Evolutionary conservation across 805 yeast species (phyloP).

Genomic region (Starmerella geochares): DNA sequence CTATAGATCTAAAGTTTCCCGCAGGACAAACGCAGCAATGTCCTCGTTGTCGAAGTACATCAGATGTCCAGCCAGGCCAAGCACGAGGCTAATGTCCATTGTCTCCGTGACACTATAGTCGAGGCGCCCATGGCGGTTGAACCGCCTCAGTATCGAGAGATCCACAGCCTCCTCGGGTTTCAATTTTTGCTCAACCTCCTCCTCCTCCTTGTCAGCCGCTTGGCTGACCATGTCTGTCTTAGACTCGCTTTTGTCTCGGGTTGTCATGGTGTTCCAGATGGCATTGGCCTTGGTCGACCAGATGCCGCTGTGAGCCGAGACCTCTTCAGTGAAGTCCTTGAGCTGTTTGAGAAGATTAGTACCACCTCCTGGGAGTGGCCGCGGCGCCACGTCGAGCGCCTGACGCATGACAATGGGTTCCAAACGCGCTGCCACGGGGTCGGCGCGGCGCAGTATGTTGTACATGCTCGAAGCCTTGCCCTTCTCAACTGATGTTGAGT

Average conservation of each 20-base stretch:
- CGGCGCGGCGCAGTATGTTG: constrained; percentile 82
- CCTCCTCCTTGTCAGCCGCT: background rate
- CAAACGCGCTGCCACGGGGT: constrained; percentile 79
- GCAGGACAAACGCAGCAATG: constrained; percentile 66
- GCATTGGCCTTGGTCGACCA: constrained; percentile 19
- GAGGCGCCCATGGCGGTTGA: constrained; percentile 66
- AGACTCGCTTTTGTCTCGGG: background rate
- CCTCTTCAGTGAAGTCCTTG: constrained; percentile 36
- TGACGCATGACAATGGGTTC: constrained; percentile 64
- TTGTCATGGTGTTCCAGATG: constrained; percentile 12
- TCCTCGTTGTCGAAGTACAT: constrained; percentile 80
- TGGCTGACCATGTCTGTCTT: background rate
- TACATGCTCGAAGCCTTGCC: constrained; percentile 49
- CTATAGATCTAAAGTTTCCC: constrained; percentile 36
- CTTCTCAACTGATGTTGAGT: constrained; percentile 32
- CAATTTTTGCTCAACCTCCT: background rate
- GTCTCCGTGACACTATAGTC: constrained; percentile 76
- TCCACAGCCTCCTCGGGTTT: background rate
- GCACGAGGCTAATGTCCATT: constrained; percentile 63
- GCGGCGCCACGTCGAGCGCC: constrained; percentile 44
- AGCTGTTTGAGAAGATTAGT: constrained; percentile 35
- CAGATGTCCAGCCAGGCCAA: constrained; percentile 77
- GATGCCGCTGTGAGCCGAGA: constrained; percentile 24
- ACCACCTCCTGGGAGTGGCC: constrained; percentile 44
- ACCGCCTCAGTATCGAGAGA: constrained; percentile 31